Conservation (phyloP, 768 basidiomycete genomes). For the Tephrocybe sp. region DNA sequence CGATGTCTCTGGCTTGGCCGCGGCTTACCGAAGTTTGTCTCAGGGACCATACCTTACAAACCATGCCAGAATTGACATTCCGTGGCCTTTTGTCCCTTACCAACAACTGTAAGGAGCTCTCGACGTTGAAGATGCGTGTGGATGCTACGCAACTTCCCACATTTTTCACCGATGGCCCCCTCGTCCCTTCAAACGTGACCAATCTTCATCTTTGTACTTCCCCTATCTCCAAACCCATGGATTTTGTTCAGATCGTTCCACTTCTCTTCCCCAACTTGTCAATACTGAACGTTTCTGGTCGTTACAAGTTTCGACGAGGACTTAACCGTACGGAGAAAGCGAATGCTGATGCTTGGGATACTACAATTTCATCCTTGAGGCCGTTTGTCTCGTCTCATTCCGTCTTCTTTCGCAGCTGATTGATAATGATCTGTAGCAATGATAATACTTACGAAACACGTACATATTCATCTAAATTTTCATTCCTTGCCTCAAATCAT, state of each 20-base stretch:
- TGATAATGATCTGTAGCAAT: too few relatives aligned
- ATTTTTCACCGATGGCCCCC: neutral
- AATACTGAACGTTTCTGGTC: neutral
- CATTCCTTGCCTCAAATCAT: too few relatives aligned
- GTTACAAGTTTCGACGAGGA: neutral
- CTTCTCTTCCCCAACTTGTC: neutral
- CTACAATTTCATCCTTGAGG: neutral
- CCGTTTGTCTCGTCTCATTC: neutral
- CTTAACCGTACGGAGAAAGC: neutral
- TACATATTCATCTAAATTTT: too few relatives aligned
- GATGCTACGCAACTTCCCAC: neutral
- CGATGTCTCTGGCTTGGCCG: slow-evolving; percentile 2
- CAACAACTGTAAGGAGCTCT: neutral
- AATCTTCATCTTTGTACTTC: neutral
- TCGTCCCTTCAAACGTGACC: neutral
- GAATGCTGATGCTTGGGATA: neutral
- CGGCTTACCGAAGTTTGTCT: neutral
- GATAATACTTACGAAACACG: too few relatives aligned
- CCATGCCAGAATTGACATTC: neutral
- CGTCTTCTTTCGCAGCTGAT: too few relatives aligned
- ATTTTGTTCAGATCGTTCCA: neutral
- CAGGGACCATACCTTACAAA: neutral
- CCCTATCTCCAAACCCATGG: neutral
- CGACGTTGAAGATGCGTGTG: neutral
- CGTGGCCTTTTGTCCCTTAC: neutral